Conservation (phyloP, 2,329 filamentous ascomycete species). For the Aspergillus sp. region DNA sequence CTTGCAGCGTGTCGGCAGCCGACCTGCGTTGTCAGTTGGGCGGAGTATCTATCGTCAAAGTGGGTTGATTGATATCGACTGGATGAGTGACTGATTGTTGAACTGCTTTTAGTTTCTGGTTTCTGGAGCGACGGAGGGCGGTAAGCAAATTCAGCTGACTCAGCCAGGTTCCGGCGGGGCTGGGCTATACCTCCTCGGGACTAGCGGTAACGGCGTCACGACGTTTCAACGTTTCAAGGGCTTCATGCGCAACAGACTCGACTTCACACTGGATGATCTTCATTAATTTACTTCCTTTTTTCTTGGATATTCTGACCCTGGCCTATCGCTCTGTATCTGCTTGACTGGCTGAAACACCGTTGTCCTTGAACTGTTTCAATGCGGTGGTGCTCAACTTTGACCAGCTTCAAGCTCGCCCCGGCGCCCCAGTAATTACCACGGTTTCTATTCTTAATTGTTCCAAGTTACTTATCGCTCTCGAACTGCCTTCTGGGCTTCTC, state of each 20-base stretch:
- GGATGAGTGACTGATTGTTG: not conserved
- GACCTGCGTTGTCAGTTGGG: constrained; percentile 14
- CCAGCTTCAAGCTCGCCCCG: not conserved
- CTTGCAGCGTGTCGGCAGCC: constrained; percentile 16
- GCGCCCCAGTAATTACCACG: constrained; percentile 8
- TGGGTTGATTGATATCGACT: not conserved
- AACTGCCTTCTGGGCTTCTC: constrained; percentile 8
- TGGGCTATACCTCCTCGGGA: constrained; percentile 11
- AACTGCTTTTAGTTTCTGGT: constrained; percentile 15
- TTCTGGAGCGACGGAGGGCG: constrained; percentile 31
- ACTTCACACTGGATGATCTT: not conserved
- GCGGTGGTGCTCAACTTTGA: not conserved
- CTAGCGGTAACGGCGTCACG: constrained; percentile 16
- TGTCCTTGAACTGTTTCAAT: not conserved
- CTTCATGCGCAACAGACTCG: not conserved
- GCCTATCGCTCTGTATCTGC: not conserved
- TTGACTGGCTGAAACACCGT: not conserved
- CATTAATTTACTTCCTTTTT: not conserved
- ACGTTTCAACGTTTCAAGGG: constrained; percentile 7
- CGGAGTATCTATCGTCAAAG: constrained; percentile 1
- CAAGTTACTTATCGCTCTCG: not conserved
- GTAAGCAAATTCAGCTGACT: constrained; percentile 38
- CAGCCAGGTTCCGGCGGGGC: constrained; percentile 18
- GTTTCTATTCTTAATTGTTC: constrained; percentile 4
- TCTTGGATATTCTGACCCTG: not conserved